Evolutionary conservation across 768 basidiomycete species (phyloP), one percentile per base, ranked within the genome.

Genomic region (Kwoniella sp.): DNA sequence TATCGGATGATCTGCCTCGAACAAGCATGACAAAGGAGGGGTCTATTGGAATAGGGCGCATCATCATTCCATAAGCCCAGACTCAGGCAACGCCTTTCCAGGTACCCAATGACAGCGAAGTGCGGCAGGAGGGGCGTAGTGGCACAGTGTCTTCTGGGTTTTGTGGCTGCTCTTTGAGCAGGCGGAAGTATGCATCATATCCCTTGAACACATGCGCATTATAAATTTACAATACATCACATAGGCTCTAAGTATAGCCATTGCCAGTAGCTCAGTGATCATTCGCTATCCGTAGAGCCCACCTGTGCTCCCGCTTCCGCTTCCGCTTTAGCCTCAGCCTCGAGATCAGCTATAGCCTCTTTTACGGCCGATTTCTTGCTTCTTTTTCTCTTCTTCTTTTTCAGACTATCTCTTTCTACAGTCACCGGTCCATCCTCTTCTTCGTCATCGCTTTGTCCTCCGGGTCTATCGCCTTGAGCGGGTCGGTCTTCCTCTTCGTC

Each of bases 351-450:
- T 10, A 73, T 73, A 13, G 72, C 74, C 9, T 67, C 61, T 40
- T 58, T 61, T 19, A 76, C 74, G 4, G 54, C 68, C 12, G 71
- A 65, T 64, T 73, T 73, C n/a, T 60, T 63, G 59, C 58, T 68
- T 37, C 70, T 62, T 62, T 65, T 76, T 47, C 68, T 64, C 37
- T 64, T 68, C 70, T 72, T 76, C 70, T 71, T 72, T 36, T 66
- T 56, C 56, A 37, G 21, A 7, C 25, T 15, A 44, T 27, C 44
- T 12, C 36, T 30, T 19, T 44, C 50, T n/a, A 24, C 26, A 19
- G 4, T 44, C 10, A 10, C 40, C 3, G 40, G 3, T 54, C 24
- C 55, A 46, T 67, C 63, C 30, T 37, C 61, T 1, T 51, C 49
- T n/a, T 46, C 27, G 22, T 53, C 21, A 64, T 55, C 64, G 7